Conservation (phyloP, 1,284 basidiomycete species). For the Athelia sp. region DNA sequence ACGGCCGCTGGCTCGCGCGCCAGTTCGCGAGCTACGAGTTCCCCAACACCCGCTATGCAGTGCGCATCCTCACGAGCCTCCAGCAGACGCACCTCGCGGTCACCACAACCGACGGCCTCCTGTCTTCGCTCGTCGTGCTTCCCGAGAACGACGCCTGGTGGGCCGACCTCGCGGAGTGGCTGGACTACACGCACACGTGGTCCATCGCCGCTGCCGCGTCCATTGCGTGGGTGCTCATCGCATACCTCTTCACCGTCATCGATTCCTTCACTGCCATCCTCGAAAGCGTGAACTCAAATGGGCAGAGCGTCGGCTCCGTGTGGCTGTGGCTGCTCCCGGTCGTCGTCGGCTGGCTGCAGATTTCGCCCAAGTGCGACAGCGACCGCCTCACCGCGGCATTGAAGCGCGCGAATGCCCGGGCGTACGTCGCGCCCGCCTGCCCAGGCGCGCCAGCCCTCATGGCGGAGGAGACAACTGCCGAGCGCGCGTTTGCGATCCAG, state of each 20-base stretch:
- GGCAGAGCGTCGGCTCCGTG: slow-evolving; percentile 29
- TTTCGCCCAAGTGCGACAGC: slow-evolving; percentile 36
- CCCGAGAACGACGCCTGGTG: slow-evolving; percentile 31
- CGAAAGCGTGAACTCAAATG: slow-evolving; percentile 20
- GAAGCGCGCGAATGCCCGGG: slow-evolving; percentile 24
- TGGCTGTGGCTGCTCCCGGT: slow-evolving; percentile 39
- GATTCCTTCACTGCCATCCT: slow-evolving; percentile 23
- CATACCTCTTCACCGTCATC: slow-evolving; percentile 35
- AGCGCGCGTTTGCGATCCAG: not conserved
- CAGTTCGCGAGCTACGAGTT: slow-evolving; percentile 22
- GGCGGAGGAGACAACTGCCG: not conserved
- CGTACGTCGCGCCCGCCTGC: slow-evolving; percentile 18
- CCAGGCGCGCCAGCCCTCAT: not conserved
- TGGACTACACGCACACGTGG: slow-evolving; percentile 32
- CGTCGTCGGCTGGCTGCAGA: slow-evolving; percentile 34
- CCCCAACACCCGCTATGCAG: slow-evolving; percentile 24
- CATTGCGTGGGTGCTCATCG: slow-evolving; percentile 36
- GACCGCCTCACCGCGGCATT: slow-evolving; percentile 24
- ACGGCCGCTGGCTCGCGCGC: slow-evolving; percentile 26
- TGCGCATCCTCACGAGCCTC: slow-evolving; percentile 26
- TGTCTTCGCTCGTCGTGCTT: slow-evolving; percentile 30
- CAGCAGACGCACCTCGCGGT: slow-evolving; percentile 31
- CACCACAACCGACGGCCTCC: slow-evolving; percentile 14
- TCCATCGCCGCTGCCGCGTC: slow-evolving; percentile 33
- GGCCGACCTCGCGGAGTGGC: slow-evolving; percentile 19